Base-by-base conservation (phyloP, 2,329 filamentous ascomycete species). In the Neofusicoccum laricinum region DNA sequence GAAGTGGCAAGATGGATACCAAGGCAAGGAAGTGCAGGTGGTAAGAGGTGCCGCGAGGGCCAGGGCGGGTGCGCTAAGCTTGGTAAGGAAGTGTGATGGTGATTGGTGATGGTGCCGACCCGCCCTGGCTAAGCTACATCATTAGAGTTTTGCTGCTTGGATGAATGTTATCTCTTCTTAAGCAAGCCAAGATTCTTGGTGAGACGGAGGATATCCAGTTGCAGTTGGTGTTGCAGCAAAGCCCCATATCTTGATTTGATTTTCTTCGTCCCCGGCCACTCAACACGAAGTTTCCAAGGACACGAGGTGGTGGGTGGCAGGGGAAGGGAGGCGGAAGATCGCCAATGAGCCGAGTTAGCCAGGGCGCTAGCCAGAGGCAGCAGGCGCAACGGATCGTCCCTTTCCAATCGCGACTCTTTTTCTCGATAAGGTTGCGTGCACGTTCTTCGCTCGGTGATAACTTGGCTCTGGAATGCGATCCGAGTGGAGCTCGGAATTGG, bases 361-460 rank as follows among this genome's bases (percentile, higher is more conserved):
- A 59, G 15, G 40, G n/a, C 40, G 55, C 55, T 59, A 59, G 30
- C 55, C 30, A 8, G 30, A 46, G 41, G 30, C 55, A 59, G 55
- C 55, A 59, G 55, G 55, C 55, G 55, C 55, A 19, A 34, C 55
- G 41, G 55, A 59, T 59, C 55, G 41, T 36, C 55, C 55, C 41
- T 36, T 59, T 11, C 25, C n/a, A 30, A 7, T 46, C 55, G 41
- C 41, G 25, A 34, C 25, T 34, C 40, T 36, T 46, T 46, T 59
- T 10, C 55, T 45, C 40, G 30, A 59, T 46, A 59, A 34, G 55
- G 55, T 46, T 59, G 8, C 2, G 40, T 14, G n/a, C 55, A 36
- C 41, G 55, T 21, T 59, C 55, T 45, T 45, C 10, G 12, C 55
- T 46, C 25, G 41, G 55, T 59, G 53, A 58, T 45, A 45, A 43